A percentile compares a stretch with the other conserved stretches of the same genome.
Evolutionary conservation across 345 rosid genomes (phyloP).

Genomic region (Capsella bursapastoris): DNA sequence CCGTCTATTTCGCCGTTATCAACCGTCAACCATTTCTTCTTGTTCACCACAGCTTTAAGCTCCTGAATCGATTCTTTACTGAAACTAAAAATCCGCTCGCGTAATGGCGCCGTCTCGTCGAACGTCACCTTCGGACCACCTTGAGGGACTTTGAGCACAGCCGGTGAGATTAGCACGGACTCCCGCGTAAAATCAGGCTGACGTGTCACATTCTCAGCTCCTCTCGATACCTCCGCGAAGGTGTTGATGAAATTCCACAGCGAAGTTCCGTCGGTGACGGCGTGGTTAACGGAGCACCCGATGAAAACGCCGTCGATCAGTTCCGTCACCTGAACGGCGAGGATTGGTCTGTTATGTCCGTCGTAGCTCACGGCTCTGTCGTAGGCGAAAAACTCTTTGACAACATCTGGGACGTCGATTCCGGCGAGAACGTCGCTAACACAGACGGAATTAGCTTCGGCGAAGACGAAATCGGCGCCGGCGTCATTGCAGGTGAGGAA

Average conservation of each 20-base stretch:
- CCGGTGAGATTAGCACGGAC: conserved; percentile 65
- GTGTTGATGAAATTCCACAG: conserved; percentile 94
- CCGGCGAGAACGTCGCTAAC: conserved; percentile 58
- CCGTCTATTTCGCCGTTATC: conserved; percentile 46
- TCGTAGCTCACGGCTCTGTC: conserved; percentile 71
- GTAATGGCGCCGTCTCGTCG: conserved; percentile 64
- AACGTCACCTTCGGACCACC: conserved; percentile 84
- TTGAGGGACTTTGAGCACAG: conserved; percentile 63
- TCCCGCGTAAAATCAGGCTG: conserved; percentile 72
- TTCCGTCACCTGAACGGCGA: conserved; percentile 89
- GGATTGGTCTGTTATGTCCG: conserved; percentile 74
- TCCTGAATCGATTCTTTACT: conserved; percentile 63
- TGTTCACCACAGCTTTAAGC: conserved; percentile 69
- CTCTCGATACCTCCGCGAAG: conserved; percentile 75
- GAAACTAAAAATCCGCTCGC: conserved; percentile 89
- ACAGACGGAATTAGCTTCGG: conserved; percentile 45
- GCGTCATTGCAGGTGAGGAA: conserved; percentile 72
- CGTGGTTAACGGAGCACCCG: conserved; percentile 76
- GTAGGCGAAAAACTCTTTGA: conserved; percentile 63
- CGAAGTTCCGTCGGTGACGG: conserved; percentile 88
- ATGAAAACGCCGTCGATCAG: conserved; percentile 76
- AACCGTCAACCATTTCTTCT: conserved; percentile 25
- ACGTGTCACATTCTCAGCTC: conserved; percentile 44
- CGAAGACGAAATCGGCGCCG: conserved; percentile 72
- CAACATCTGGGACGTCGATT: conserved; percentile 57